Percentiles rank a stretch among this genome's conserved stretches.
Evolutionary conservation across 1,284 basidiomycete genomes (phyloP).

Genomic region (Leccinum subrobustum): DNA sequence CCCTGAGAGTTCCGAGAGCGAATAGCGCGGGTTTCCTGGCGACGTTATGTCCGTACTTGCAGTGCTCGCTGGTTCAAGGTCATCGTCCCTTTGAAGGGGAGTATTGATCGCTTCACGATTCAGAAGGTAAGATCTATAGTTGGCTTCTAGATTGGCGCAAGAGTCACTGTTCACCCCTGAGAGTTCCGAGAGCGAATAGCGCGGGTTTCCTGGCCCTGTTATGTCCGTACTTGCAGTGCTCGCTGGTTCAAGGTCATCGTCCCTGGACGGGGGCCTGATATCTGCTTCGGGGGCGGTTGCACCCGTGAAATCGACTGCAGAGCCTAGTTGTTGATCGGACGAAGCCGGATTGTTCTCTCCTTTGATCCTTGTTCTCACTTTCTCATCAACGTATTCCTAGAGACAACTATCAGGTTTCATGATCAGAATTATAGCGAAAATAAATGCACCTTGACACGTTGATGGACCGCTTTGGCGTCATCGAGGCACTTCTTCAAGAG

Average conservation of each 20-base stretch:
- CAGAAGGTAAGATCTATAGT: not conserved
- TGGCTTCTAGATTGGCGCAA: not conserved
- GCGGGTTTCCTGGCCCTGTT: not conserved
- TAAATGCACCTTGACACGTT: conserved; percentile 8
- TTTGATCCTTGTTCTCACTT: conserved; percentile 2
- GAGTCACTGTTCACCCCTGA: not conserved
- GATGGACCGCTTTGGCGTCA: conserved; percentile 5
- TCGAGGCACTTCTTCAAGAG: conserved; percentile 3
- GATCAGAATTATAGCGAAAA: not conserved
- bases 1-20: not conserved
- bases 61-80: not conserved
- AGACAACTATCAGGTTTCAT: not conserved
- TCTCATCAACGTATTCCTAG: conserved; percentile 11
- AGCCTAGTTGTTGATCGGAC: not conserved
- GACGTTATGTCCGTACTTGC: not conserved
- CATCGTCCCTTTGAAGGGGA: not conserved
- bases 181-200: not conserved
- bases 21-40: not conserved
- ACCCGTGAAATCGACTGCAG: not conserved
- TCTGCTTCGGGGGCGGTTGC: not conserved
- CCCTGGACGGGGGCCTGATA: not conserved
- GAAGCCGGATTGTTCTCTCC: not conserved
- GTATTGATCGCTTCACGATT: conserved; percentile 5
- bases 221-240: not conserved
- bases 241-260: not conserved